Conservation (phyloP, 176 grass and related monocot genomes). For the Leersia perrieri region DNA sequence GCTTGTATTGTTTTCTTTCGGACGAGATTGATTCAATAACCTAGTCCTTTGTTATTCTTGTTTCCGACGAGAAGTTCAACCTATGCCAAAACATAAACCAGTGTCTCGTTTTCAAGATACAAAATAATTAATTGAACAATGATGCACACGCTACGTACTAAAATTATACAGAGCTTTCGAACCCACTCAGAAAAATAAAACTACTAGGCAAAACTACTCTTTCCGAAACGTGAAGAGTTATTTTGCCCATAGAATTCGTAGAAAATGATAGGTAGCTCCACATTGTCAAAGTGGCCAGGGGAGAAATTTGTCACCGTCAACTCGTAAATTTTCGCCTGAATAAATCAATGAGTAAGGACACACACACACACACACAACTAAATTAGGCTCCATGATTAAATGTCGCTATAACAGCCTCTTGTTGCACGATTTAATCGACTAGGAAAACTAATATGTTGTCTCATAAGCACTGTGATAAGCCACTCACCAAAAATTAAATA, state of each 20-base stretch:
- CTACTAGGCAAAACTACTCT: background rate
- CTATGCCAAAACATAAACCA: background rate
- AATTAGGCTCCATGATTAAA: slow-evolving; percentile 15
- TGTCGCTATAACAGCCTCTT: slow-evolving; percentile 9
- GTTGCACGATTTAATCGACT: slow-evolving; percentile 6
- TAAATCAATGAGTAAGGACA: background rate
- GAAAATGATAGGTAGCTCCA: background rate
- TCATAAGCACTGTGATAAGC: slow-evolving; percentile 34
- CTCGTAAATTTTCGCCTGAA: background rate
- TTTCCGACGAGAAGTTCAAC: background rate
- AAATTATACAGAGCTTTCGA: background rate
- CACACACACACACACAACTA: too few relatives aligned
- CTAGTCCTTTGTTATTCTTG: background rate
- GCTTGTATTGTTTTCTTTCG: background rate
- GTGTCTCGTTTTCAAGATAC: background rate
- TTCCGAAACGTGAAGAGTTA: background rate
- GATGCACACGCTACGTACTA: background rate
- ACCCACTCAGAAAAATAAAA: background rate
- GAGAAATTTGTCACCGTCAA: slow-evolving; percentile 6
- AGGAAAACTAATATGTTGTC: slow-evolving; percentile 28
- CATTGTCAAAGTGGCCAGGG: background rate
- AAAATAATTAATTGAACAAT: background rate
- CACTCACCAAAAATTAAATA: background rate
- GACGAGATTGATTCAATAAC: background rate
- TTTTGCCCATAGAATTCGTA: background rate